A percentile compares a stretch with the other conserved stretches of the same genome.
These are phyloP conservation scores for Pezicula rhizophila DNA, from an alignment of 2,329 filamentous ascomycete genomes.

Conservation along the genomic window DNA sequence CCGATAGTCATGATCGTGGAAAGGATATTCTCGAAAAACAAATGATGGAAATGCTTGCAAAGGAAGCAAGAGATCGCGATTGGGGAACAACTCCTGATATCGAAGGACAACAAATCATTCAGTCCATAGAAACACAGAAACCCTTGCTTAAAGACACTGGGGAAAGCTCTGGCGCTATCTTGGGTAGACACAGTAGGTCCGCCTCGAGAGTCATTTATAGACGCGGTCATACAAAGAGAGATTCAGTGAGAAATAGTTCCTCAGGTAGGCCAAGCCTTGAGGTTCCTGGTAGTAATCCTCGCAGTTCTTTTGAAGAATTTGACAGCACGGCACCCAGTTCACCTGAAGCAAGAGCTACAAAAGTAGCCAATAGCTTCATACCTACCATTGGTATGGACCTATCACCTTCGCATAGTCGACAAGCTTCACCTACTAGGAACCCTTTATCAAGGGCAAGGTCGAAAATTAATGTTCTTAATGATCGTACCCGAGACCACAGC, in stretches of 20 bases:
- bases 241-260: conserved; percentile 11
- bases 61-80: conserved; percentile 36
- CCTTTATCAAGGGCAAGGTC: conserved; percentile 38
- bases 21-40: conserved; percentile 54
- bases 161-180: conserved; percentile 4
- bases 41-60: conserved; percentile 54
- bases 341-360: conserved; percentile 18
- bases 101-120: conserved; percentile 6
- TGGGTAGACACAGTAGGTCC: conserved; percentile 15
- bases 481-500: conserved; percentile 40
- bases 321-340: conserved; percentile 36
- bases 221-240: conserved; percentile 7
- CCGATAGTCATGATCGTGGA: conserved; percentile 35
- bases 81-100: conserved; percentile 17
- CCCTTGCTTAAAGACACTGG: conserved; percentile 6
- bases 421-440: conserved; percentile 57
- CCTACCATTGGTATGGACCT: conserved; percentile 57
- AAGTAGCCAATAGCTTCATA: conserved; percentile 35
- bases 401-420: conserved; percentile 57
- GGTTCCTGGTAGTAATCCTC: conserved; percentile 32
- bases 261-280: conserved; percentile 39
- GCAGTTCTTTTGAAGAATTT: conserved; percentile 35
- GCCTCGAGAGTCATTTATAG: conserved; percentile 13
- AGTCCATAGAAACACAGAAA: conserved; percentile 13
- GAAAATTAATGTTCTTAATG: conserved; percentile 29